Conservation (phyloP, 2,329 filamentous ascomycete species). For the Penicillium janthinellum region DNA sequence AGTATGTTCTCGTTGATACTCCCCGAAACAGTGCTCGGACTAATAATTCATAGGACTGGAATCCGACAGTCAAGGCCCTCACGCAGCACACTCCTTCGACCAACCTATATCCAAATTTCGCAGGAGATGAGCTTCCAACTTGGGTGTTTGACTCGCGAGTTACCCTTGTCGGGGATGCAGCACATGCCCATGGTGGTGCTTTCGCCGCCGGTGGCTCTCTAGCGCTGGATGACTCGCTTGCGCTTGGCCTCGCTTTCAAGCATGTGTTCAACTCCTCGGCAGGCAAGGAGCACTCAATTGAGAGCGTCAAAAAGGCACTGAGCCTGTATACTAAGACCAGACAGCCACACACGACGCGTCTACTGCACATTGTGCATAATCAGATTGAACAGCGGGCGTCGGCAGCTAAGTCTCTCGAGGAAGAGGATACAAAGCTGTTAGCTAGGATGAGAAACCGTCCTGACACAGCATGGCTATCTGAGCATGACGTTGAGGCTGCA, state of each 20-base stretch:
- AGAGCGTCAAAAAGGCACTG: conserved; percentile 35
- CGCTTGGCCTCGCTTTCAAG: conserved; percentile 43
- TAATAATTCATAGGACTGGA: conserved; percentile 39
- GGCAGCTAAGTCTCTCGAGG: conserved; percentile 8
- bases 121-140: conserved; percentile 43
- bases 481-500: conserved; percentile 49
- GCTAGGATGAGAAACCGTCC: conserved; percentile 39
- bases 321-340: conserved; percentile 48
- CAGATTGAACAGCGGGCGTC: conserved; percentile 12
- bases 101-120: conserved; percentile 48
- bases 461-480: conserved; percentile 49
- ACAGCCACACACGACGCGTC: conserved; percentile 44
- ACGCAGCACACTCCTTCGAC: conserved; percentile 46
- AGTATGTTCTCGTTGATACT: conserved; percentile 7
- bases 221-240: conserved; percentile 41
- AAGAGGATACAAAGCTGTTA: conserved; percentile 45
- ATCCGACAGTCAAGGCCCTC: conserved; percentile 44
- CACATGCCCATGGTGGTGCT: conserved; percentile 35
- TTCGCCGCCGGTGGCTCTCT: conserved; percentile 36
- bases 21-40: background rate
- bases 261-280: conserved; percentile 36
- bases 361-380: conserved; percentile 39
- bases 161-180: conserved; percentile 34
- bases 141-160: conserved; percentile 45
- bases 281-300: background rate